Evolutionary conservation across 2,329 filamentous ascomycete species (phyloP).

Genomic region (Curvularia verruculosa): DNA sequence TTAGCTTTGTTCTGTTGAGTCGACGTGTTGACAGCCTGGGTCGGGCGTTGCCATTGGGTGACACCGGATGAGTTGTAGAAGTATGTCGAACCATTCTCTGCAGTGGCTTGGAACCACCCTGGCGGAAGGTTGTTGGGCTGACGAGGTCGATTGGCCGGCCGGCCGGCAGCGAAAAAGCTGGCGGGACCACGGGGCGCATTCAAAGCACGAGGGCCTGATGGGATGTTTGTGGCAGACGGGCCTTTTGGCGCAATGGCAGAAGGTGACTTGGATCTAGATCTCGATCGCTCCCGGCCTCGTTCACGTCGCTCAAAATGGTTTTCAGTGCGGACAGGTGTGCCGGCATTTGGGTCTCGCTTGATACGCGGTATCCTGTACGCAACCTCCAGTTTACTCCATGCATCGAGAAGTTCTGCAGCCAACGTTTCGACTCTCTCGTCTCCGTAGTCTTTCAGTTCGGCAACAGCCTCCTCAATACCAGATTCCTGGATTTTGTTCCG

Average conservation of each 20-base stretch:
- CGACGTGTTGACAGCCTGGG: slow-evolving; percentile 67
- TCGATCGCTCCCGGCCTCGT: slow-evolving; percentile 55
- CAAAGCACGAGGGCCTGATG: slow-evolving; percentile 56
- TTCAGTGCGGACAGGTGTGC: slow-evolving; percentile 38
- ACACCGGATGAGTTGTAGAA: slow-evolving; percentile 78
- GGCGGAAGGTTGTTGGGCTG: slow-evolving; percentile 68
- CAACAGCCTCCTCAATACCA: slow-evolving; percentile 85
- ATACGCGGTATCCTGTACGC: slow-evolving; percentile 92
- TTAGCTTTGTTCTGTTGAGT: slow-evolving; percentile 65
- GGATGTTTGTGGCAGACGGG: slow-evolving; percentile 46
- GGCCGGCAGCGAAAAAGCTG: slow-evolving; percentile 57
- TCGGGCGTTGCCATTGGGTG: slow-evolving; percentile 83
- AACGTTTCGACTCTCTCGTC: slow-evolving; percentile 77
- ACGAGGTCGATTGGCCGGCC: slow-evolving; percentile 57
- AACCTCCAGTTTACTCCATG: slow-evolving; percentile 88
- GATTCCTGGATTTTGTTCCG: slow-evolving; percentile 97
- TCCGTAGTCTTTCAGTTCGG: slow-evolving; percentile 68
- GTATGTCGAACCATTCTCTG: slow-evolving; percentile 72
- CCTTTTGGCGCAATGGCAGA: slow-evolving; percentile 48
- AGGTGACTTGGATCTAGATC: slow-evolving; percentile 57
- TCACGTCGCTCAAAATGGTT: slow-evolving; percentile 69
- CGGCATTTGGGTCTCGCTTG: slow-evolving; percentile 74
- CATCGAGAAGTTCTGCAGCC: slow-evolving; percentile 73
- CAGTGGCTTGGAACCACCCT: slow-evolving; percentile 85
- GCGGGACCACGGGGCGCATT: slow-evolving; percentile 63